A percentile compares a stretch with the other conserved stretches of the same genome.
These are phyloP conservation scores for Komagataea norvegica DNA, from an alignment of 1,139 yeast species.

Conservation along the genomic window DNA sequence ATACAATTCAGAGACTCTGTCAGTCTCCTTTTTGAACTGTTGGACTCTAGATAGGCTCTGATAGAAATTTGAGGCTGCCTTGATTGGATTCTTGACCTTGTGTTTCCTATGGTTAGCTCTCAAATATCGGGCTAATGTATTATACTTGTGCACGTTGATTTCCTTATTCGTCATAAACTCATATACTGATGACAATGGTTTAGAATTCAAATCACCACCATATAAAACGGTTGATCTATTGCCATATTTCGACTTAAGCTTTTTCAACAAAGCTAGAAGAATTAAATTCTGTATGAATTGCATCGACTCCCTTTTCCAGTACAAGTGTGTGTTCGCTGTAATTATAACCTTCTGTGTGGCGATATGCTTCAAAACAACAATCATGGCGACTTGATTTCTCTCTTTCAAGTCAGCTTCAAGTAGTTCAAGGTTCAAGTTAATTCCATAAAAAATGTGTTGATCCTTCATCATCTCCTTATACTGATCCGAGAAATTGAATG, in stretches of 20 bases:
- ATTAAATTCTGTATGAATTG: conserved; percentile 51
- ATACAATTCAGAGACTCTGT: conserved; percentile 32
- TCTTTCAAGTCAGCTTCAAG: conserved; percentile 36
- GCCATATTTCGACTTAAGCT: conserved; percentile 27
- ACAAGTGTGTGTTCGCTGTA: conserved; percentile 54
- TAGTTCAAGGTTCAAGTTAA: conserved; percentile 33
- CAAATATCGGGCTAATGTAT: conserved; percentile 8
- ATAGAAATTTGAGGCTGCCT: conserved; percentile 31
- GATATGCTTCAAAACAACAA: conserved; percentile 43
- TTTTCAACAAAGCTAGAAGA: conserved; percentile 38
- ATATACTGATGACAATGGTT: conserved; percentile 44
- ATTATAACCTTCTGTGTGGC: conserved; percentile 36
- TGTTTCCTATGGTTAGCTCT: conserved; percentile 2
- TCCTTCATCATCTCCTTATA: conserved; percentile 8
- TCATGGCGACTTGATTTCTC: conserved; percentile 52
- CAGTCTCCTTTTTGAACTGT: conserved; percentile 1
- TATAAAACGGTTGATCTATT: conserved; percentile 29
- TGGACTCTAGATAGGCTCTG: conserved; percentile 27
- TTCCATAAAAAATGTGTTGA: conserved; percentile 35
- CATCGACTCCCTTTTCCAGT: conserved; percentile 55
- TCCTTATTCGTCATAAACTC: conserved; percentile 38
- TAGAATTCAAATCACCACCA: conserved; percentile 54
- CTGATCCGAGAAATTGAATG: conserved; percentile 22
- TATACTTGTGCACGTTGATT: conserved; percentile 15
- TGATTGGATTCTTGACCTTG: conserved; percentile 30